A percentile compares a stretch with the other conserved stretches of the same genome.
Evolutionary conservation across 306 rosid species (phyloP).

Genomic region (Ceratonia siliqua): DNA sequence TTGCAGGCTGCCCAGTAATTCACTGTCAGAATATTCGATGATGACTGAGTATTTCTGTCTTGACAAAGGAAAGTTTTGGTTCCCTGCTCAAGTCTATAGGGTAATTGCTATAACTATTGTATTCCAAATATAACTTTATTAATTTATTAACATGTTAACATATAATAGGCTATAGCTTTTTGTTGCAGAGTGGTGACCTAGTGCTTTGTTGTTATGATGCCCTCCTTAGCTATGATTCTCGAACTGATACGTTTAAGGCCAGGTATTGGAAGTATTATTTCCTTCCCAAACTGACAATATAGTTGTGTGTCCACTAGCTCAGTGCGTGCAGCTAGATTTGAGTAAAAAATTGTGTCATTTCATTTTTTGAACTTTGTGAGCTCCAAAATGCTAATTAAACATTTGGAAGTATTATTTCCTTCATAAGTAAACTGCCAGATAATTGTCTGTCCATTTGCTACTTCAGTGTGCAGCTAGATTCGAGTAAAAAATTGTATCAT

Average conservation of each 20-base stretch:
- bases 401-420: too few species aligned
- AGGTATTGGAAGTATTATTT: slow-evolving; percentile 43
- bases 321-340: background rate
- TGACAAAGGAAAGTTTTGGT: slow-evolving; percentile 57
- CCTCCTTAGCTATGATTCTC: slow-evolving; percentile 44
- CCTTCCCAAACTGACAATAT: background rate
- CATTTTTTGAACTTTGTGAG: too few species aligned
- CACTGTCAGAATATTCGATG: slow-evolving; percentile 35
- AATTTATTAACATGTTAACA: background rate
- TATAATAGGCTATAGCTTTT: background rate
- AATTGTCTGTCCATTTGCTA: background rate
- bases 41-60: slow-evolving; percentile 61
- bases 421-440: background rate
- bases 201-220: slow-evolving; percentile 67
- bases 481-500: background rate
- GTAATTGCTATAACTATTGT: slow-evolving; percentile 1
- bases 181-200: slow-evolving; percentile 55
- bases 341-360: too few species aligned
- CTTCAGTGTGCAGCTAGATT: background rate
- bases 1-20: slow-evolving; percentile 1
- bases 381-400: too few species aligned
- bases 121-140: background rate
- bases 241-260: slow-evolving; percentile 46
- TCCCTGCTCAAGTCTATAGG: slow-evolving; percentile 71
- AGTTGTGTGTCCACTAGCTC: background rate